Base-by-base conservation (phyloP, 1,284 basidiomycete genomes). In the Ustilago bromivora region DNA sequence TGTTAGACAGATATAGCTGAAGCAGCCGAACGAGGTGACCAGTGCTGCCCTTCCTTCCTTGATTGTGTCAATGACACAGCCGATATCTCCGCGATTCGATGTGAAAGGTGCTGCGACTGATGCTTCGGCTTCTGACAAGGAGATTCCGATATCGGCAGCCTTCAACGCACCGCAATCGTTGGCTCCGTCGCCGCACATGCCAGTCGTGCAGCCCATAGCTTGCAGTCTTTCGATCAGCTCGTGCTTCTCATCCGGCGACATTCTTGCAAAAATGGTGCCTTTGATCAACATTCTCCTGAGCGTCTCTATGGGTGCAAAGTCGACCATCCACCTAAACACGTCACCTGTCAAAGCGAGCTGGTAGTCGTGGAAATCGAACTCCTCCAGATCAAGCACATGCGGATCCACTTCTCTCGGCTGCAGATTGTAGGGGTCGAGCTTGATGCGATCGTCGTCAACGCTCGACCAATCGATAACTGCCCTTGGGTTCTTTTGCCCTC, bases 171-270 rank as follows among this genome's bases (percentile, higher is more conserved):
- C 95, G 85, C 96, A 99, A 85, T 99, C 97, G 86, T 99, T 99
- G 6, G 97, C 97, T 35, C 97, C 97, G 85, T 99, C 97, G 46
- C 97, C 97, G 84, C 97, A 99, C 92, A 99, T 98, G 7, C 97
- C 90, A 12, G 98, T 96, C 0, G 94, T 97, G 86, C 98, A 99
- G 9, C 96, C 96, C 10, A 99, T 89, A 4, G 90, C 89, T 85
- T 99, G 97, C 28, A 99, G 89, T 3, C 96, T 91, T 86, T 98
- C 96, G 47, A 99, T 94, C 19, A 99, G 91, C 86, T 99, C 97
- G 82, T 98, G 97, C 88, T 99, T 99, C 88, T 99, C 97, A 86
- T 99, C 97, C 0, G 97, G 97, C 17, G 96, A 99, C 97, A 99
- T 99, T 32, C 97, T 91, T 10, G 97, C 96, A 86, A 96, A 99